phyloP scores from a whole-genome alignment of 192 early-diverging fungal genomes.

The Mortierella hygrophila region DNA sequence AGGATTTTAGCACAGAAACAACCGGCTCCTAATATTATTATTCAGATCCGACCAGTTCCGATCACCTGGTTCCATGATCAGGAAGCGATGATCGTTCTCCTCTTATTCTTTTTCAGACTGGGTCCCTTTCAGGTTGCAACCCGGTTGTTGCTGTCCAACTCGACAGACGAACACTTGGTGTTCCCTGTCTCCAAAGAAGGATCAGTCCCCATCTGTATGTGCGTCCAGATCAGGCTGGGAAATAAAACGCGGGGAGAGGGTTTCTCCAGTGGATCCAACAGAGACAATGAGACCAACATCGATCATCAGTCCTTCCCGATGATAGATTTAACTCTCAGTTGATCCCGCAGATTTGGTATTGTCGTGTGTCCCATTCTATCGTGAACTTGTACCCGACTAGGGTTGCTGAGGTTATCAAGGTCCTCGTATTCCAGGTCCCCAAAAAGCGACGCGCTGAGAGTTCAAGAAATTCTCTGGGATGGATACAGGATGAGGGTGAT shows the following conservation, averaged over 20 bases:
- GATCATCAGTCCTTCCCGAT: not conserved
- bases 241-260: not conserved
- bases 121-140: not conserved
- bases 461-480: not conserved
- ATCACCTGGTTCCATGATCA: constrained; percentile 1
- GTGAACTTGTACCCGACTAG: not conserved
- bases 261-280: not conserved
- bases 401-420: not conserved
- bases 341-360: not conserved
- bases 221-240: not conserved
- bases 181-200: not conserved
- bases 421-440: not conserved
- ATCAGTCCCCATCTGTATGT: not conserved
- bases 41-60: constrained; percentile 41
- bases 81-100: not conserved
- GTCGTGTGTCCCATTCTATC: not conserved
- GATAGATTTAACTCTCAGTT: not conserved
- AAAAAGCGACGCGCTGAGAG: not conserved
- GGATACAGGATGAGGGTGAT: not conserved
- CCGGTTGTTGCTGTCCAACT: not conserved
- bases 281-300: not conserved
- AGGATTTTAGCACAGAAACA: not conserved
- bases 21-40: constrained; percentile 8
- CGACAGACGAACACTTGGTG: not conserved
- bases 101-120: not conserved